Evolutionary conservation across 768 basidiomycete genomes (phyloP), one percentile per base, ranked within the genome.

Genomic region (Russula abietina): DNA sequence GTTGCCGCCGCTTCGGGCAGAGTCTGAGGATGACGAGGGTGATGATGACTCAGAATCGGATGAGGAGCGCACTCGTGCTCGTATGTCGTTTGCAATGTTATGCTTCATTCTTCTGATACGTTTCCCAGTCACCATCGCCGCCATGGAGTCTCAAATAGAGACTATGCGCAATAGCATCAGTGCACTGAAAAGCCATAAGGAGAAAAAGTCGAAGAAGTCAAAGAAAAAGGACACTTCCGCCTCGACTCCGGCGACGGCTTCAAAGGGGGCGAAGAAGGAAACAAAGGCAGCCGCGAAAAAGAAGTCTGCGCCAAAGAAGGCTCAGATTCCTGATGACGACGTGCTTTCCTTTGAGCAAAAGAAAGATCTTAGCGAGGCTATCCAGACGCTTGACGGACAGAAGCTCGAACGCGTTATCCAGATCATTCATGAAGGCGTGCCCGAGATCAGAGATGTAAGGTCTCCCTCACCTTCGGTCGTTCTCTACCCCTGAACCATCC

Each of bases 281-380:
- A 75, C 75, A 16, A 66, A 79, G 19, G 69, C 77, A 8, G 72
- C 77, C 16, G 69, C 78, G 19, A 70, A 69, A 36, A 78, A 85
- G 76, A 86, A 85, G 75, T 76, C 78, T 67, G 83, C 81, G 70
- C 68, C 75, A 38, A 90, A 89, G 79, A 89, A 88, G 72, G 78
- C 72, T 16, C 69, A 79, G 43, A 73, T 85, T 49, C 75, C 82
- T 11, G 89, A 92, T 67, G 88, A 91, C 69, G 91, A 93, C 61
- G 85, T 88, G 2, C 80, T 98, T 41, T 89, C 91, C 56, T 91
- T 96, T 73, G 92, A 93, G 67, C 96, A 98, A 79, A 99, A 99
- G 87, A 94, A 97, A 75, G 93, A 98, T 72, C 78, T 99, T 60
- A 96, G 94, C 70, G 94, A 98, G 75, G 91, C 93, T 56, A 99